Evolutionary conservation across 495 filamentous ascomycete genomes (phyloP).

Genomic region (Podospora conica): DNA sequence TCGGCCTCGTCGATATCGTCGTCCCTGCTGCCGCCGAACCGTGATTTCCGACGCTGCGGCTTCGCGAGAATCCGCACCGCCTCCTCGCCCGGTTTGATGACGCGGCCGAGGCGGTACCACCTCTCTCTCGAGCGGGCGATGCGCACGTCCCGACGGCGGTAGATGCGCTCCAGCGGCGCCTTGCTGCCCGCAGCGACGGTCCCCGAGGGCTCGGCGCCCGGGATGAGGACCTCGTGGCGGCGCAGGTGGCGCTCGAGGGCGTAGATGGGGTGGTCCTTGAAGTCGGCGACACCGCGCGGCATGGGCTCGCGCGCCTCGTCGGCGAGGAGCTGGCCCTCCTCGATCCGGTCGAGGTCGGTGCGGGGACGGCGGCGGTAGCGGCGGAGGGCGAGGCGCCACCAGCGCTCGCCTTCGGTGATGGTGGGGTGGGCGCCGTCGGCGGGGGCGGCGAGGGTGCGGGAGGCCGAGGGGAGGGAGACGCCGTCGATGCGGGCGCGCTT

Average conservation of each 20-base stretch:
- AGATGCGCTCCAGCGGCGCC: conserved; percentile 54
- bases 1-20: conserved; percentile 34
- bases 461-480: not conserved
- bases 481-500: conserved; percentile 67
- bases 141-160: conserved; percentile 72
- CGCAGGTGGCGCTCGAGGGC: conserved; percentile 85
- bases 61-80: conserved; percentile 63
- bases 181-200: conserved; percentile 65
- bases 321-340: conserved; percentile 65
- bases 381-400: conserved; percentile 62
- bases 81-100: conserved; percentile 66
- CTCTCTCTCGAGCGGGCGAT: conserved; percentile 66
- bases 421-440: not conserved
- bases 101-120: conserved; percentile 82
- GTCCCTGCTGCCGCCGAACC: conserved; percentile 31
- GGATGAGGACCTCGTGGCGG: conserved; percentile 68
- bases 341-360: conserved; percentile 71
- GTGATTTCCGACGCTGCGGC: conserved; percentile 21
- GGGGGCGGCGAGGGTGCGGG: not conserved
- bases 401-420: conserved; percentile 49
- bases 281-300: conserved; percentile 83
- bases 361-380: conserved; percentile 50
- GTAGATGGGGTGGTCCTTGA: conserved; percentile 88
- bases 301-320: conserved; percentile 74
- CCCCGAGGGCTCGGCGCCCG: conserved; percentile 65